Evolutionary conservation across 805 yeast species (phyloP), one percentile per base, ranked within the genome.

Genomic region (Hanseniaspora hatyaiensis): DNA sequence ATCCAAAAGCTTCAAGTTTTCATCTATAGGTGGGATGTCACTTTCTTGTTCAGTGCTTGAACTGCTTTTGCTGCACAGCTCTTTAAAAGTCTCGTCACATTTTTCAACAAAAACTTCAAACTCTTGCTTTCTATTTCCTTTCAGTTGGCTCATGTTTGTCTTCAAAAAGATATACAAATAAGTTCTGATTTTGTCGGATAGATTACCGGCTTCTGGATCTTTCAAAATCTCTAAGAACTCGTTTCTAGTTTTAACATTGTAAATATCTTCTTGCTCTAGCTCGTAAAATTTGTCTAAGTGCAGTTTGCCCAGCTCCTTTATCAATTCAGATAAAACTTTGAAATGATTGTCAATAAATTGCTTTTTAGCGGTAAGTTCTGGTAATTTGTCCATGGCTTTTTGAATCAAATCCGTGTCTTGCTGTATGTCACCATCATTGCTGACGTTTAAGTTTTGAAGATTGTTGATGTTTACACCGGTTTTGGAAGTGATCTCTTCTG

Each of bases 291-390:
- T 78, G 58, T 94, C 98, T 55, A 92, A 71, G 15, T 80, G 80
- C 54, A 89, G 82, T n/a, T 81, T 78, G 57, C 89, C 92, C 51
- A 92, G 70, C 54, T 87, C 86, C 58, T 80, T 78, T 51, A 92
- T 73, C 45, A 92, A 68, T 16, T 87, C 75, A 8, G 96, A 84
- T 52, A 94, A 76, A 22, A 92, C 88, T 57, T 85, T 87, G 95
- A 92, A 89, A 65, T 92, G 99, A 80, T 85, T 83, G 66, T 92
- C 99, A 55, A 92, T 80, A 28, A 86, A 77, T 46, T 78, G 71
- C 62, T 92, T 92, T 56, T 94, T 76, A 6, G 86, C 83, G 0
- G 96, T 85, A 52, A 92, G 69, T 62, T 87, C 95, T 3, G 98
- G 99, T 50, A 92, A 72, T 29, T 86, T 87, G 42, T 87, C 87